Conservation (phyloP, 176 grass and related monocot species). For the Zea luxurians region DNA sequence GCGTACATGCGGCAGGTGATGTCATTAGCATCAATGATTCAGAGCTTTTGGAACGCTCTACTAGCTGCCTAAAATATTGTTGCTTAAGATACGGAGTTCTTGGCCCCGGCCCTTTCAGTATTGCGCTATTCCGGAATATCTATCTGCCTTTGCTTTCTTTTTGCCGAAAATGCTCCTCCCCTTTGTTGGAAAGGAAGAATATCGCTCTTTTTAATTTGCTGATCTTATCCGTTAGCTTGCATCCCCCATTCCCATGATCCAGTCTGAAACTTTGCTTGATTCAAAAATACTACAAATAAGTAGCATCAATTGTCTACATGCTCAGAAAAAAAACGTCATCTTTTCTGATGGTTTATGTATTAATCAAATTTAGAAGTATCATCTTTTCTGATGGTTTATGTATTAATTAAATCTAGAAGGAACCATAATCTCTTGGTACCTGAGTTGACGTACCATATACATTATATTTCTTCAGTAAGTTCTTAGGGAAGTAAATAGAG, state of each 20-base stretch:
- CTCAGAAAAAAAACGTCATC: not conserved
- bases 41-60: conserved; percentile 20
- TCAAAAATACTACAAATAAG: not conserved
- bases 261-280: not conserved
- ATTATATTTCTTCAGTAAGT: not conserved
- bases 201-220: not conserved
- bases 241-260: conserved; percentile 5
- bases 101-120: conserved; percentile 13
- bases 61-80: conserved; percentile 12
- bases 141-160: conserved; percentile 4
- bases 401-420: too few species aligned
- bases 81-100: conserved; percentile 27
- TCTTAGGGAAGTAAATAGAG: not conserved
- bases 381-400: too few species aligned
- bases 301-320: not conserved
- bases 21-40: conserved; percentile 48
- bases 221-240: conserved; percentile 9
- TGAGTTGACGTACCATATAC: not conserved
- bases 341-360: not conserved
- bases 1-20: conserved; percentile 5
- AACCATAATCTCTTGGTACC: not conserved
- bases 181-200: conserved; percentile 31
- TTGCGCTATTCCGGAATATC: conserved; percentile 16
- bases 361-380: too few species aligned
- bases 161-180: not conserved